These are phyloP conservation scores for Chloranthus sessilifolius DNA, from an alignment of 164 flowering plant species.

Conservation along the genomic window DNA sequence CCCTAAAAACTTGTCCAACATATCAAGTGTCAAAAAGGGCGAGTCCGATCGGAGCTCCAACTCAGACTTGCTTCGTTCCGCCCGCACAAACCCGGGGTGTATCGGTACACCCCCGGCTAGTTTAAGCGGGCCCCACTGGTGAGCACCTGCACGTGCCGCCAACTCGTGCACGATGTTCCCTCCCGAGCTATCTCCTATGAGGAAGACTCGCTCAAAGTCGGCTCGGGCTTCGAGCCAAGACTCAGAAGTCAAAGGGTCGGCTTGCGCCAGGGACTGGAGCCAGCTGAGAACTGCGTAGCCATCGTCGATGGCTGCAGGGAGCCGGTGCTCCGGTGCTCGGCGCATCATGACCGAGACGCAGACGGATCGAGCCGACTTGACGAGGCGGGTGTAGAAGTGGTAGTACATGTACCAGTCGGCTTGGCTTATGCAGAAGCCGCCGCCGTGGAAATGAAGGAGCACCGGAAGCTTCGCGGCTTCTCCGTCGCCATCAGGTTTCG, in stretches of 20 bases:
- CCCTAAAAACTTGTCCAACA: slow-evolving; percentile 66
- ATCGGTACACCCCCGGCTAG: slow-evolving; percentile 62
- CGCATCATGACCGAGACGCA: slow-evolving; percentile 51
- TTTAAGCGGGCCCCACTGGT: slow-evolving; percentile 21
- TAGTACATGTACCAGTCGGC: slow-evolving; percentile 72
- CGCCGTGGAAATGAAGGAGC: slow-evolving; percentile 71
- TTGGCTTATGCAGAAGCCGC: slow-evolving; percentile 79
- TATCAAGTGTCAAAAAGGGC: slow-evolving; percentile 59
- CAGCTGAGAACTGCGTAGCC: slow-evolving; percentile 51
- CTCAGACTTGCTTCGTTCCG: slow-evolving; percentile 61
- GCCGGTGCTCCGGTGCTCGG: slow-evolving; percentile 73
- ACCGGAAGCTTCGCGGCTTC: slow-evolving; percentile 39
- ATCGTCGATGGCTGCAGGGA: slow-evolving; percentile 69
- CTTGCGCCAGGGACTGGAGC: slow-evolving; percentile 44
- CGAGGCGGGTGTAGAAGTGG: slow-evolving; percentile 42
- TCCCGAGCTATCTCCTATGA: slow-evolving; percentile 84
- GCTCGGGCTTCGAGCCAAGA: slow-evolving; percentile 39
- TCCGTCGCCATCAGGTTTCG: background rate
- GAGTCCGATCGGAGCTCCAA: slow-evolving; percentile 35
- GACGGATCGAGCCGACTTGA: slow-evolving; percentile 27
- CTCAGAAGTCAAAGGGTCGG: slow-evolving; percentile 13
- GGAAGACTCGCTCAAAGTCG: slow-evolving; percentile 61
- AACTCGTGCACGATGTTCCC: slow-evolving; percentile 69
- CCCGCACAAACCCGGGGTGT: slow-evolving; percentile 60
- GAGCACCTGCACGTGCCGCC: slow-evolving; percentile 46